phyloP scores from a whole-genome alignment of 1,284 basidiomycete species.

The Abortiporus biennis region DNA sequence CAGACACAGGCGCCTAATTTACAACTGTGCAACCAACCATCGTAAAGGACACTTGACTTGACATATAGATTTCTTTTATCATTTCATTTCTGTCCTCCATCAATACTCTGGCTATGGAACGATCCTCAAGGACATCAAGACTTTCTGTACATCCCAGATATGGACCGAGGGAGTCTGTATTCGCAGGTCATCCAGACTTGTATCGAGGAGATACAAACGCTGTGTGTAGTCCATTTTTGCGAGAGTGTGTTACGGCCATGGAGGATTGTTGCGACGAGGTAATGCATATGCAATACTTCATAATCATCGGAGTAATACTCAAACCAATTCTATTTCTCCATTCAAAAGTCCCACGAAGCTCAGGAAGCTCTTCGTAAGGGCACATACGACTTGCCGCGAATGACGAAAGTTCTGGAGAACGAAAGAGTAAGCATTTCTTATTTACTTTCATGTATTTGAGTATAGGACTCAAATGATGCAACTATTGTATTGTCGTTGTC shows the following conservation, averaged over 20 bases:
- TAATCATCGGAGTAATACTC: not conserved
- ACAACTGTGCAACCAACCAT: too few species aligned
- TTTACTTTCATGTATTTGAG: too few species aligned
- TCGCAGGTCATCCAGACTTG: conserved; percentile 51
- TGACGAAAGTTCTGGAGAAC: conserved; percentile 56
- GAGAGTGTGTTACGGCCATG: conserved; percentile 67
- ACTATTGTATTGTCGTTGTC: not conserved
- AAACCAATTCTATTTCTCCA: conserved; percentile 2
- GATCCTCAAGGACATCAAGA: conserved; percentile 32
- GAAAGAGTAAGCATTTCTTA: conserved; percentile 47
- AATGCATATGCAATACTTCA: conserved; percentile 21
- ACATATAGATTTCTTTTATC: not conserved
- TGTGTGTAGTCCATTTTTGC: conserved; percentile 60
- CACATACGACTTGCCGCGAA: conserved; percentile 61
- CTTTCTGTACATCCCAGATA: conserved; percentile 51
- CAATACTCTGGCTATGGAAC: not conserved
- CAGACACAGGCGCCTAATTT: too few species aligned
- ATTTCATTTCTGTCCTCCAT: not conserved
- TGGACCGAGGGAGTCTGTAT: conserved; percentile 56
- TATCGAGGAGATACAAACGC: conserved; percentile 55
- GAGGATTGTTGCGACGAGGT: conserved; percentile 72
- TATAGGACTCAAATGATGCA: not conserved
- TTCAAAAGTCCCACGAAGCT: conserved; percentile 51
- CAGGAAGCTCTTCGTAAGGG: conserved; percentile 64
- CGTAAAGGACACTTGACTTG: too few species aligned